A percentile compares a stretch with the other conserved stretches of the same genome.
Conservation (phyloP, 1,139 yeast species). For the Casaregolazyma suthepensis region DNA sequence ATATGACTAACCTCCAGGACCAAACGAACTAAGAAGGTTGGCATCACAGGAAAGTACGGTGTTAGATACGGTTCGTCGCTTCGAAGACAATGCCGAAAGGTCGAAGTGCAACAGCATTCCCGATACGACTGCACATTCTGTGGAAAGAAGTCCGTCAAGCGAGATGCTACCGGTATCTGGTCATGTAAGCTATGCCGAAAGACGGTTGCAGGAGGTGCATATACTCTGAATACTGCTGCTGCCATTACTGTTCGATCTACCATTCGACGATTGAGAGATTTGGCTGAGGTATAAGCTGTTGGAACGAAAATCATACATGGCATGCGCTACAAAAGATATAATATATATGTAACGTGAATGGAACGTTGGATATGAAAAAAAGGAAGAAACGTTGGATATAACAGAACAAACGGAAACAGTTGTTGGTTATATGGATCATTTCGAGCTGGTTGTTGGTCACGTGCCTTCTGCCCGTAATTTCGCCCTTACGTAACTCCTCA, state of each 20-base stretch:
- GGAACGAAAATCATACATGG: conserved; percentile 1
- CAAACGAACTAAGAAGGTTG: conserved; percentile 99
- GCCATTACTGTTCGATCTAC: conserved; percentile 99
- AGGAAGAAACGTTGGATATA: not conserved
- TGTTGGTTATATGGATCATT: too few species aligned
- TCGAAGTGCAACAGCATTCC: conserved; percentile 98
- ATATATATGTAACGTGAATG: not conserved
- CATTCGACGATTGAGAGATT: conserved; percentile 99
- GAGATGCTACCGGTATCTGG: conserved; percentile 99
- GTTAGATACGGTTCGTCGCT: conserved; percentile 99
- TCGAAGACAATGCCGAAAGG: conserved; percentile 99
- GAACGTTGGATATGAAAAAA: not conserved
- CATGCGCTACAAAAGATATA: not conserved
- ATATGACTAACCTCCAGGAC: conserved; percentile 49
- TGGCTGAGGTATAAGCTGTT: conserved; percentile 87
- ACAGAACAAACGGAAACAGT: too few species aligned
- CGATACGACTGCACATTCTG: conserved; percentile 99
- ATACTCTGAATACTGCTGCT: conserved; percentile 97
- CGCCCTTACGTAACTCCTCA: not conserved
- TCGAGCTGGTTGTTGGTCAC: not conserved
- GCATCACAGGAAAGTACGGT: conserved; percentile 99
- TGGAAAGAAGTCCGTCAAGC: conserved; percentile 97
- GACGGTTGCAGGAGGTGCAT: conserved; percentile 99
- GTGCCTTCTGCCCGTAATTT: not conserved
- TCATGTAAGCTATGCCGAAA: conserved; percentile 87